A percentile compares a stretch with the other conserved stretches of the same genome.
These are phyloP conservation scores for Alternaria tenuissima DNA, from an alignment of 2,329 filamentous ascomycete species.

Conservation along the genomic window DNA sequence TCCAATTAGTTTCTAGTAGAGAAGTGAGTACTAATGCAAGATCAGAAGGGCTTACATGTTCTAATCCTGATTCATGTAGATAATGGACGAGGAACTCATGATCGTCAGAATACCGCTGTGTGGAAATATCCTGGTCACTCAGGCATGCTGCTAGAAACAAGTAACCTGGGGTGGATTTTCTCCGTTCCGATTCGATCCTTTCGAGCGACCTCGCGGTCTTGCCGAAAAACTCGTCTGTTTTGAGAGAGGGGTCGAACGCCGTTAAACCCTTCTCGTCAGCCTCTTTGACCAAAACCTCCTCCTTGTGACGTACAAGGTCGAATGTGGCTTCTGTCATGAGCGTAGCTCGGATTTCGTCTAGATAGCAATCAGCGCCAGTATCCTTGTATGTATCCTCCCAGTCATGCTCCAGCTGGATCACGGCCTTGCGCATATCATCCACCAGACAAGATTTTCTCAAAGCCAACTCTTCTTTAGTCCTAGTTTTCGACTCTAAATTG, in stretches of 20 bases:
- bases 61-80: not conserved
- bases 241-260: not conserved
- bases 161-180: not conserved
- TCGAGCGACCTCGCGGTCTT: not conserved
- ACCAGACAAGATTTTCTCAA: not conserved
- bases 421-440: not conserved
- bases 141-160: not conserved
- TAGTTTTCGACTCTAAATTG: not conserved
- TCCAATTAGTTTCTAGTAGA: not conserved
- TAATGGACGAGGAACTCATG: not conserved
- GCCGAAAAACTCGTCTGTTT: not conserved
- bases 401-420: not conserved
- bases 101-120: not conserved
- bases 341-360: not conserved
- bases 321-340: conserved; percentile 5
- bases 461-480: not conserved
- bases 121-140: not conserved
- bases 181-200: not conserved
- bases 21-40: not conserved
- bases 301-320: not conserved
- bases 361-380: not conserved
- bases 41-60: not conserved
- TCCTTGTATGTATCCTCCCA: not conserved
- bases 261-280: not conserved
- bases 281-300: not conserved